Base-by-base conservation (phyloP, 495 filamentous ascomycete species). In the Melanomma pulvis-pyrius region DNA sequence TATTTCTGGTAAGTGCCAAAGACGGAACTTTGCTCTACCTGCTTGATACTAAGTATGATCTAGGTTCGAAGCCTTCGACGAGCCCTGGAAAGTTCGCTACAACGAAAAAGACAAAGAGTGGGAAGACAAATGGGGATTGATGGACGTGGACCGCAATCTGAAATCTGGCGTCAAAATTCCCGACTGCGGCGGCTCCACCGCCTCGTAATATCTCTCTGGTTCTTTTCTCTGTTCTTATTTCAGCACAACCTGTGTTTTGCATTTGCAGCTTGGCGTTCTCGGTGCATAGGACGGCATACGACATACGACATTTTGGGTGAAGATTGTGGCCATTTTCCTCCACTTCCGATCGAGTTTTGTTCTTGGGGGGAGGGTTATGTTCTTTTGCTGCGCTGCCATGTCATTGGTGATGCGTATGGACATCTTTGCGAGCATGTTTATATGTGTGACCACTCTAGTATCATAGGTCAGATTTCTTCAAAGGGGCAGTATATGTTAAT, bases 101-200 rank as follows among this genome's bases (percentile, higher is more conserved):
- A 88, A 98, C 73, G 80, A 76, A 2, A 73, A 44, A 12, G 86
- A 83, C 13, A 82, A 92, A 77, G 81, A 90, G 60, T 97, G 93
- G 93, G 94, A 98, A 78, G 91, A 96, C 71, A 90, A 96, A 72
- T 98, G 93, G 93, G 94, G 94, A 29, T 78, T 98, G 22, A 88
- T 98, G 86, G 92, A 96, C 75, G 82, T 90, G 1, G 86, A 90
- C 65, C 86, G 94, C 58, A 92, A 92, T 22, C 74, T 98, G 73
- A 98, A 98, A 77, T 71, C 81, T 1, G 92, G 93, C 11, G 74
- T 98, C 58, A 88, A 85, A 74, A 96, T 98, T 70, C 94, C 94
- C 24, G 88, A 92, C 71, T 98, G 93, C 70, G 89, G 83, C 13
- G 92, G 91, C 39, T 86, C 90, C 80, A 90, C 86, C 22, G 82